phyloP scores from a whole-genome alignment of 768 basidiomycete genomes.

The Boletus huronensis region DNA sequence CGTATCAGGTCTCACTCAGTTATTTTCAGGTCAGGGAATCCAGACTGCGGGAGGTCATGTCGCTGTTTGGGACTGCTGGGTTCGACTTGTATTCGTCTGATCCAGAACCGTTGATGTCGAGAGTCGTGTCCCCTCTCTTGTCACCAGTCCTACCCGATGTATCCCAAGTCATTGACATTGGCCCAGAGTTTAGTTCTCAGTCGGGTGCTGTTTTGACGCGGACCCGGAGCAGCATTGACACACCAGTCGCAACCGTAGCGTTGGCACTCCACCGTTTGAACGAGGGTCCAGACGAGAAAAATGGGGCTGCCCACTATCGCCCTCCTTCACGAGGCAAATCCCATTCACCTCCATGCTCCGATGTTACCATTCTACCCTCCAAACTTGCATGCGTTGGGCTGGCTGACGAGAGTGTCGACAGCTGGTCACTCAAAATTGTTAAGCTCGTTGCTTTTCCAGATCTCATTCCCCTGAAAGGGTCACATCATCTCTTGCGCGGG shows the following conservation, averaged over 20 bases:
- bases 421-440: constrained; percentile 74
- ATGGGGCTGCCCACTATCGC: constrained; percentile 6
- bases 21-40: constrained; percentile 58
- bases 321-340: constrained; percentile 38
- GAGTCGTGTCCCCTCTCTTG: constrained; percentile 30
- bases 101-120: constrained; percentile 33
- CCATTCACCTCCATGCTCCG: constrained; percentile 51
- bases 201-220: constrained; percentile 49
- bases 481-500: constrained; percentile 5
- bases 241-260: constrained; percentile 18
- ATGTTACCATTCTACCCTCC: constrained; percentile 62
- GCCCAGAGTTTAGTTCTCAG: constrained; percentile 30
- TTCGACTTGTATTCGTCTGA: constrained; percentile 61
- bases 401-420: constrained; percentile 61
- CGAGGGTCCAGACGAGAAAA: constrained; percentile 3
- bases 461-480: constrained; percentile 44
- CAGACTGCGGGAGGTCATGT: constrained; percentile 59
- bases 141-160: constrained; percentile 32
- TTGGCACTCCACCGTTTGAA: constrained; percentile 7
- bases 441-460: constrained; percentile 77
- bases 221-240: constrained; percentile 39
- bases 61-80: constrained; percentile 55
- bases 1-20: background rate
- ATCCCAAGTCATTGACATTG: constrained; percentile 28
- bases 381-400: constrained; percentile 77